phyloP scores from a whole-genome alignment of 306 rosid genomes.

The Astragalus glycyphyllos region DNA sequence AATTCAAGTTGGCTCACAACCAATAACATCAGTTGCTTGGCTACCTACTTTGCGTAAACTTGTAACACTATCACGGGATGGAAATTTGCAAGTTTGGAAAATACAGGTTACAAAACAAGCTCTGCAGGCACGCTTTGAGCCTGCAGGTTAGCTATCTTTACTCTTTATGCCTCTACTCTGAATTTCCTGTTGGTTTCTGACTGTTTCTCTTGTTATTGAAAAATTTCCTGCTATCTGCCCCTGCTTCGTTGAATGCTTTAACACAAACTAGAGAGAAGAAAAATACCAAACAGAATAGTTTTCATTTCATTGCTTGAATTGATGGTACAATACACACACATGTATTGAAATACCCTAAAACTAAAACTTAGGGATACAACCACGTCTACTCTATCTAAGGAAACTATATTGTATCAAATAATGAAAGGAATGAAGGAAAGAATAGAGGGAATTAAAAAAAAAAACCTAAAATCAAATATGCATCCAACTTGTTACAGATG shows the following conservation, averaged over 20 bases:
- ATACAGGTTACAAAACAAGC: slow-evolving; percentile 79
- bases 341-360: too few species aligned
- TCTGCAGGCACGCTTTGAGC: slow-evolving; percentile 84
- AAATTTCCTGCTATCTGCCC: slow-evolving; percentile 17
- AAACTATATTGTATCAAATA: background rate
- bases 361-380: too few species aligned
- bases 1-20: slow-evolving; percentile 95
- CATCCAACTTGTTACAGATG: too few species aligned
- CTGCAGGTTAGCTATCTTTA: slow-evolving; percentile 75
- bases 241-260: slow-evolving; percentile 2
- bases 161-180: slow-evolving; percentile 28
- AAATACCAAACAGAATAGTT: background rate
- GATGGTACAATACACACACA: background rate
- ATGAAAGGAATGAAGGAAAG: background rate
- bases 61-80: slow-evolving; percentile 88
- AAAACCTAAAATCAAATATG: too few species aligned
- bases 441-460: too few species aligned
- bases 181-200: slow-evolving; percentile 29
- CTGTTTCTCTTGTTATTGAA: slow-evolving; percentile 26
- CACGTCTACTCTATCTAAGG: too few species aligned
- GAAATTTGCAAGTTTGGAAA: slow-evolving; percentile 96
- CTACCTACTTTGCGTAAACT: slow-evolving; percentile 79
- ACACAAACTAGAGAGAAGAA: slow-evolving; percentile 13
- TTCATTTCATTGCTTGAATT: background rate
- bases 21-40: slow-evolving; percentile 94